phyloP scores from a whole-genome alignment of 805 yeast genomes.

The Cyberlindnera saturnus region DNA sequence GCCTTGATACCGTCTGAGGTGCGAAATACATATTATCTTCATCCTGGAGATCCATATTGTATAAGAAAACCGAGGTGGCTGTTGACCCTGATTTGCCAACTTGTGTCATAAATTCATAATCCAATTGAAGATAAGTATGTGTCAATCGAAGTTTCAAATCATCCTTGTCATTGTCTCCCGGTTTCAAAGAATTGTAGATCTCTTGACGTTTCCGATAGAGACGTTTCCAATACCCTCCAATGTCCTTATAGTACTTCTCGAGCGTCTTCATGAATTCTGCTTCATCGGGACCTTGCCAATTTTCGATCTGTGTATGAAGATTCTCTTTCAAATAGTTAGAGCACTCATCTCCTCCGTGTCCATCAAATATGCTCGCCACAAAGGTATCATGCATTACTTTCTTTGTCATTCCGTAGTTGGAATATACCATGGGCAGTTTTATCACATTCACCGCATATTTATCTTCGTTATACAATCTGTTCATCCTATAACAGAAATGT shows the following conservation, averaged over 20 bases:
- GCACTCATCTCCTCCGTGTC: constrained; percentile 88
- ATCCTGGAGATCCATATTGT: constrained; percentile 33
- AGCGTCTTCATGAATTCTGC: constrained; percentile 39
- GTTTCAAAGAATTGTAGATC: constrained; percentile 29
- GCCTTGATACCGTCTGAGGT: constrained; percentile 55
- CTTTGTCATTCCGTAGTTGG: constrained; percentile 21
- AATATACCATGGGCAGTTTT: constrained; percentile 31
- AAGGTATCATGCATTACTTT: constrained; percentile 36
- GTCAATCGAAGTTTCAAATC: constrained; percentile 59
- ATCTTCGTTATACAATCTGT: constrained; percentile 78
- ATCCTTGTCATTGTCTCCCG: constrained; percentile 31
- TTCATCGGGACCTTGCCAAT: constrained; percentile 24
- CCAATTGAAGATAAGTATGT: constrained; percentile 59
- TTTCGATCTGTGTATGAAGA: constrained; percentile 50
- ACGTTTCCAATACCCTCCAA: constrained; percentile 82
- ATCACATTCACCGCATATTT: constrained; percentile 61
- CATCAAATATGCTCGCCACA: constrained; percentile 79
- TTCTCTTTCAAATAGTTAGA: constrained; percentile 50
- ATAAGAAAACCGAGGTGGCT: constrained; percentile 58
- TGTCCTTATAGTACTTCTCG: constrained; percentile 46
- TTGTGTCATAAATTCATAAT: constrained; percentile 45
- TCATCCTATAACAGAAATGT: constrained; percentile 70
- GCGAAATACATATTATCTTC: constrained; percentile 36
- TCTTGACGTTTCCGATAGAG: constrained; percentile 46
- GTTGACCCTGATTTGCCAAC: constrained; percentile 52